phyloP scores from a whole-genome alignment of 2,329 filamentous ascomycete genomes.

The Colletotrichum filicis region DNA sequence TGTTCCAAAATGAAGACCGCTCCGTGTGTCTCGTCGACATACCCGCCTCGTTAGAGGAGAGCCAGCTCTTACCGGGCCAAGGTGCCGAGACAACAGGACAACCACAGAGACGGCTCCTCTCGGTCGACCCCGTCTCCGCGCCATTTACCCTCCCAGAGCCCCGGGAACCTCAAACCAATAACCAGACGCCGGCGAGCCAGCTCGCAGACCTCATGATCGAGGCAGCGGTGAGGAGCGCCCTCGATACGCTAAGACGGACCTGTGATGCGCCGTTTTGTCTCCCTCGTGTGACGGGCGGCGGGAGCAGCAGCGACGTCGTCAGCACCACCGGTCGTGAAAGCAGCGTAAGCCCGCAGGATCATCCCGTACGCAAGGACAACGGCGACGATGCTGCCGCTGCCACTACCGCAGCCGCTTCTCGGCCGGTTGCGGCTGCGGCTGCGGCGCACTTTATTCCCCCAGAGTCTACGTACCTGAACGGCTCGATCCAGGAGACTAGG shows the following conservation, averaged over 20 bases:
- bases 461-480: constrained; percentile 57
- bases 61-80: constrained; percentile 62
- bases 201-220: constrained; percentile 65
- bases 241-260: constrained; percentile 47
- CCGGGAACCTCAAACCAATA: constrained; percentile 49
- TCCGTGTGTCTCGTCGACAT: constrained; percentile 73
- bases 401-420: no score
- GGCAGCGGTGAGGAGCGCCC: constrained; percentile 56
- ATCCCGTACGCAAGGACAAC: background rate
- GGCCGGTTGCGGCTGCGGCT: background rate
- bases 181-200: constrained; percentile 56
- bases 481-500: constrained; percentile 56
- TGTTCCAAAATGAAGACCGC: constrained; percentile 28
- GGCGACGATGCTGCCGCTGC: background rate
- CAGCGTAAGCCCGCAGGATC: background rate
- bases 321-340: background rate
- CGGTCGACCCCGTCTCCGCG: constrained; percentile 52
- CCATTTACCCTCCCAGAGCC: constrained; percentile 66
- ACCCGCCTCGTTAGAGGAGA: constrained; percentile 74
- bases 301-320: background rate
- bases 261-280: constrained; percentile 59
- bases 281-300: constrained; percentile 48
- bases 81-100: constrained; percentile 25
- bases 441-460: constrained; percentile 50
- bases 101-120: constrained; percentile 55